Percentiles rank a stretch among this genome's conserved stretches.
Evolutionary conservation across 306 rosid species (phyloP).

Genomic region (Gastrolobium bilobum): DNA sequence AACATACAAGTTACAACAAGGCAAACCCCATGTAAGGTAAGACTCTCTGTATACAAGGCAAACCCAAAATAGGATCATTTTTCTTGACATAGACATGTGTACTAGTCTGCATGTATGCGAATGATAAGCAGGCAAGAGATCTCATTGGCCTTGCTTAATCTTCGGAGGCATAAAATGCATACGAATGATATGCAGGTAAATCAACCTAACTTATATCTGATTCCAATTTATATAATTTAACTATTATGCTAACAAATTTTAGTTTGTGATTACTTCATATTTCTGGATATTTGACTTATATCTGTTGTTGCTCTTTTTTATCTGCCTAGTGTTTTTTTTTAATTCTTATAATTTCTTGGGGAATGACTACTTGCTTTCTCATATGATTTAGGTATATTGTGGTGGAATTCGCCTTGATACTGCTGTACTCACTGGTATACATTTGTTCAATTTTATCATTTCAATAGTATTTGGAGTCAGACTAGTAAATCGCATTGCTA

Average conservation of each 20-base stretch:
- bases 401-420: too few relatives aligned
- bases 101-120: too few relatives aligned
- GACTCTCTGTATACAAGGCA: too few relatives aligned
- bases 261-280: background rate
- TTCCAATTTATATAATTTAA: slow-evolving; percentile 11
- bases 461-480: too few relatives aligned
- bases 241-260: background rate
- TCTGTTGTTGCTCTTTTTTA: background rate
- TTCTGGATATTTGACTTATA: background rate
- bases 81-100: too few relatives aligned
- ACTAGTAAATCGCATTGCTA: too few relatives aligned
- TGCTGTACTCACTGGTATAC: too few relatives aligned
- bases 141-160: slow-evolving; percentile 53
- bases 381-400: too few relatives aligned
- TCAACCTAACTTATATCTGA: slow-evolving; percentile 3
- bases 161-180: slow-evolving; percentile 71
- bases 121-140: slow-evolving; percentile 62
- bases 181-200: slow-evolving; percentile 87
- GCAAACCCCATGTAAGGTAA: too few relatives aligned
- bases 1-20: too few relatives aligned
- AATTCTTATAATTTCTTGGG: background rate
- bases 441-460: too few relatives aligned
- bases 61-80: too few relatives aligned
- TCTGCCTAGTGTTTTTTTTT: background rate
- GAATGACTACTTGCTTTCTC: background rate